These are phyloP conservation scores for Cryphonectria japonica DNA, from an alignment of 2,329 filamentous ascomycete genomes.

Conservation along the genomic window DNA sequence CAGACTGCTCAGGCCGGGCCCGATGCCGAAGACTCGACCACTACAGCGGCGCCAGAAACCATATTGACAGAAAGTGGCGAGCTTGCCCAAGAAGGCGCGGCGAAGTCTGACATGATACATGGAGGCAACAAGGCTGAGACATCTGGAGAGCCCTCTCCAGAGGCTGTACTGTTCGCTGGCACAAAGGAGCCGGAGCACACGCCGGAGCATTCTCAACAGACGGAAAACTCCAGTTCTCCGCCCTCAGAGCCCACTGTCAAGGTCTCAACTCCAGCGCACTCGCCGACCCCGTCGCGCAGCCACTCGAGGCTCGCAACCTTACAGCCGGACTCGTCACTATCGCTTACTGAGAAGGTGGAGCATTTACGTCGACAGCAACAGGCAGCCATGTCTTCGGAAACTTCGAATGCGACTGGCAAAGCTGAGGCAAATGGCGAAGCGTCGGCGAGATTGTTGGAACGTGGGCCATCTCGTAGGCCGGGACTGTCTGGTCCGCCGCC, in stretches of 20 bases:
- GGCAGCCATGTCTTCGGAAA: conserved; percentile 39
- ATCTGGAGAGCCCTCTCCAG: conserved; percentile 4
- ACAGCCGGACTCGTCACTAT: conserved; percentile 30
- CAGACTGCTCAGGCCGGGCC: not conserved
- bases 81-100: not conserved
- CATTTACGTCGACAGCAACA: conserved; percentile 56
- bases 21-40: conserved; percentile 5
- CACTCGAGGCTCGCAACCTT: conserved; percentile 25
- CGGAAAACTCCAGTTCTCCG: not conserved
- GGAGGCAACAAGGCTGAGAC: not conserved
- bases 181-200: conserved; percentile 1
- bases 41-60: conserved; percentile 4
- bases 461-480: conserved; percentile 48
- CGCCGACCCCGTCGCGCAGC: conserved; percentile 23
- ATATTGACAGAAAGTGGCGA: conserved; percentile 10
- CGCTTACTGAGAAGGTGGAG: conserved; percentile 52
- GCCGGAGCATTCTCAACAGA: conserved; percentile 1
- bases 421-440: conserved; percentile 29
- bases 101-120: not conserved
- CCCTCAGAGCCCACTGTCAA: conserved; percentile 10
- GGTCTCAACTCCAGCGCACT: conserved; percentile 21
- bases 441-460: conserved; percentile 36
- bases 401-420: conserved; percentile 31
- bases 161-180: not conserved
- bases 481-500: conserved; percentile 55